phyloP scores from a whole-genome alignment of 306 rosid species.

The Glycine tomentella region DNA sequence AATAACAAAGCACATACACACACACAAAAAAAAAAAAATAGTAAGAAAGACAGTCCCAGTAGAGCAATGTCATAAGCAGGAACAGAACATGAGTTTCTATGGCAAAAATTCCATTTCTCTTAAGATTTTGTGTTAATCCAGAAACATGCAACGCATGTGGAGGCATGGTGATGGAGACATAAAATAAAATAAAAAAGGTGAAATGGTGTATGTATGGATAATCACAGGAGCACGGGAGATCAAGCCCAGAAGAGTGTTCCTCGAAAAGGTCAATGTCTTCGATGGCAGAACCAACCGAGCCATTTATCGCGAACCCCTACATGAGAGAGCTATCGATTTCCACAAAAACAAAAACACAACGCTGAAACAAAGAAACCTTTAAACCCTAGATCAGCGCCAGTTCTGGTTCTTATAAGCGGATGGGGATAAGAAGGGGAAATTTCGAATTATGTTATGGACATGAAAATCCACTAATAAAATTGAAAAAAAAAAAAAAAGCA shows the following conservation, averaged over 20 bases:
- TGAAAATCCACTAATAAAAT: slow-evolving; percentile 35
- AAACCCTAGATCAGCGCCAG: slow-evolving; percentile 50
- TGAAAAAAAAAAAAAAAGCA: neutral
- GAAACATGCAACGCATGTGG: neutral
- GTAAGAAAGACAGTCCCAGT: neutral
- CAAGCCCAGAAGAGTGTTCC: slow-evolving; percentile 50
- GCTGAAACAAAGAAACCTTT: slow-evolving; percentile 6
- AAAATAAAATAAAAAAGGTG: neutral
- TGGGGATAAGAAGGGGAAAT: slow-evolving; percentile 47
- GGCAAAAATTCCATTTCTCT: neutral
- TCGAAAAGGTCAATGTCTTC: slow-evolving; percentile 47
- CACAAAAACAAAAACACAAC: slow-evolving; percentile 16
- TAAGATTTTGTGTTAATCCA: neutral
- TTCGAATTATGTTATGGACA: slow-evolving; percentile 45
- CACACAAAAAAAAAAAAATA: neutral
- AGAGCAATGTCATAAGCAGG: neutral
- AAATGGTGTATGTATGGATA: slow-evolving; percentile 30
- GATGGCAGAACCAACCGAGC: slow-evolving; percentile 58
- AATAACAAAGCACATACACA: neutral
- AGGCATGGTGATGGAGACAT: neutral
- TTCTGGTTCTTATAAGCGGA: slow-evolving; percentile 32
- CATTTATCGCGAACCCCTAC: slow-evolving; percentile 47
- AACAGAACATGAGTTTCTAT: neutral
- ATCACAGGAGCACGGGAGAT: slow-evolving; percentile 53
- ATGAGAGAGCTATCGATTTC: slow-evolving; percentile 7